Base-by-base conservation (phyloP, 2,329 filamentous ascomycete genomes). In the Penicillium sp. region DNA sequence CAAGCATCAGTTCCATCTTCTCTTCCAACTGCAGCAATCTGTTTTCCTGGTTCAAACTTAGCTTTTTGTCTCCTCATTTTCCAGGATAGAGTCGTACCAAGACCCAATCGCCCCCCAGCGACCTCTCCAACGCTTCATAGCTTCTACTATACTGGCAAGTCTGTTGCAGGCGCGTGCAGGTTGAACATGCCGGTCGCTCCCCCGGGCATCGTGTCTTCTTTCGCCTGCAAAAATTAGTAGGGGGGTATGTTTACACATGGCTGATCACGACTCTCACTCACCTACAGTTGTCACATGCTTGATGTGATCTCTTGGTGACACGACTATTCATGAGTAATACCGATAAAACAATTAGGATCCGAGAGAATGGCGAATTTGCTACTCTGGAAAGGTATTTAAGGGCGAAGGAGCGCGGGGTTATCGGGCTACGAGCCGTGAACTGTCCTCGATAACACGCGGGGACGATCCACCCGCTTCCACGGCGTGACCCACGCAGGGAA, bases 151-250 rank as follows among this genome's bases (percentile, higher is more conserved):
- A 78, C 9, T 73, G 72, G 56, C 76, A 78, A 35, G 68, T 57
- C 58, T 79, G 75, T 33, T 70, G 71, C 7, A 79, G 66, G 10
- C 76, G 73, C 9, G 71, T 65, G 52, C 76, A 79, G 51, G 73
- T 77, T 7, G 76, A 79, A 51, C 76, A 79, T 1, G 71, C 69
- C 4, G 76, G 76, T 55, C 72, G 75, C 61, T 79, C 76, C 12
- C 75, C 76, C 0, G 76, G 76, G 57, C 76, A 79, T 38, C 76
- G 69, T 1, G 72, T 77, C 60, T 79, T 79, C 57, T 79, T 78
- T 44, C 75, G 63, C 57, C 75, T 72, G 52, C 42, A 12, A 27
- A 27, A 28, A 40, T 60, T 41, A 24, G 27, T 13, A 28, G n/a
- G 27, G 13, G 15, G 37, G 13, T 18, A 3, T 6, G 2, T 33